Conservation (phyloP, 768 basidiomycete genomes). For the Exidia glandulosa region DNA sequence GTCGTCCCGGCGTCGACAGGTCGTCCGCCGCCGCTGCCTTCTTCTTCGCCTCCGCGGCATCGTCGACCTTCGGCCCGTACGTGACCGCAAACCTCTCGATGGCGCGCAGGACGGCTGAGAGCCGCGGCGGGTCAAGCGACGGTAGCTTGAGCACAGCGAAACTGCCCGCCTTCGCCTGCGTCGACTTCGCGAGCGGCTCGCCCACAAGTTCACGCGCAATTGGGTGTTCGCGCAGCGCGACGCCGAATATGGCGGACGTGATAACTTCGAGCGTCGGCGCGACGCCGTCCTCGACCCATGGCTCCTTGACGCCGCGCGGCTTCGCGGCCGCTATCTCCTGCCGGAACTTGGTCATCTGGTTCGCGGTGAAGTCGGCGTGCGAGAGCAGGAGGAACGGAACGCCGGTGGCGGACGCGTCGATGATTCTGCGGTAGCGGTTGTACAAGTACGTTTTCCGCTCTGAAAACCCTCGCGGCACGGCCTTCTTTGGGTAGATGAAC, state of each 20-base stretch:
- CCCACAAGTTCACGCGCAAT: not conserved
- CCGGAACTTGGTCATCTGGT: constrained; percentile 56
- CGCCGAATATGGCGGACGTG: constrained; percentile 70
- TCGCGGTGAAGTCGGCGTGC: constrained; percentile 64
- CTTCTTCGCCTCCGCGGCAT: constrained; percentile 36
- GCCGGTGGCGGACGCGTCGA: constrained; percentile 36
- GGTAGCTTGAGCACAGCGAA: constrained; percentile 58
- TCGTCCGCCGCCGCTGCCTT: constrained; percentile 48
- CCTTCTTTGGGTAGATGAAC: constrained; percentile 40
- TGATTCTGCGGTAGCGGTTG: constrained; percentile 65
- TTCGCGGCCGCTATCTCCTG: constrained; percentile 49
- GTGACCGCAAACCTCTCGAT: constrained; percentile 57
- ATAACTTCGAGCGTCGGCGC: constrained; percentile 54
- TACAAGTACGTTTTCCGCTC: constrained; percentile 75
- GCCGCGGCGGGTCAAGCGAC: constrained; percentile 59
- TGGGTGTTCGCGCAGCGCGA: constrained; percentile 50
- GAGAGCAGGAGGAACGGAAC: constrained; percentile 69
- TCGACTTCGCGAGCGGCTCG: constrained; percentile 41
- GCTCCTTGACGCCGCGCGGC: constrained; percentile 11
- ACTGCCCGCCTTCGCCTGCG: constrained; percentile 39
- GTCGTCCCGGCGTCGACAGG: constrained; percentile 57
- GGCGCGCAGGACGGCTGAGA: constrained; percentile 53
- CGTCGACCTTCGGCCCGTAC: constrained; percentile 39
- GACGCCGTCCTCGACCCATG: not conserved
- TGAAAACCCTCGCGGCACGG: constrained; percentile 54